Conservation (phyloP, 2,329 filamentous ascomycete genomes). For the Coniochaeta pulveracea region DNA sequence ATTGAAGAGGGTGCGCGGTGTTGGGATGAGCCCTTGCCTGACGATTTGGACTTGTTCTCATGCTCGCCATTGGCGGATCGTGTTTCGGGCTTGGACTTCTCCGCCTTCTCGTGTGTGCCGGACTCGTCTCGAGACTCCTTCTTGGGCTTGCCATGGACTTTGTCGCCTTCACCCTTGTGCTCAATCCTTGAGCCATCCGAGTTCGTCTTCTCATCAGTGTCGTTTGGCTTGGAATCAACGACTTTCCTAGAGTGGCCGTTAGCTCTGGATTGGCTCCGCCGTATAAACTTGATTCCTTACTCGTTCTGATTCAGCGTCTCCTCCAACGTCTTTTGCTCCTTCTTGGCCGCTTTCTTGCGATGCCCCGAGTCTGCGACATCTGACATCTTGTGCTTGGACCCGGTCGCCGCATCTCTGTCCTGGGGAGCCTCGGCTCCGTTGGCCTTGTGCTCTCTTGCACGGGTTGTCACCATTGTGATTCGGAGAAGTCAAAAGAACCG, state of each 20-base stretch:
- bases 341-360: slow-evolving; percentile 18
- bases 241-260: not conserved
- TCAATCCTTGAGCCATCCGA: not conserved
- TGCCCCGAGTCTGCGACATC: slow-evolving; percentile 26
- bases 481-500: too few species aligned
- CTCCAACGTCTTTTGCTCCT: slow-evolving; percentile 40
- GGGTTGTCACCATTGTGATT: not conserved
- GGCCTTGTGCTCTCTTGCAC: not conserved
- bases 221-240: not conserved
- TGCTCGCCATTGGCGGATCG: slow-evolving; percentile 6
- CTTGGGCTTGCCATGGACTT: not conserved
- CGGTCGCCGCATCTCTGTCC: slow-evolving; percentile 12
- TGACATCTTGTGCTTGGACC: slow-evolving; percentile 23
- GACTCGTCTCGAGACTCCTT: too few species aligned
- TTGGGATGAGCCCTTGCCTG: not conserved
- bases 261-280: not conserved
- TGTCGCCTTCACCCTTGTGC: not conserved
- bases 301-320: slow-evolving; percentile 24
- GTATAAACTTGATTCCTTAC: not conserved
- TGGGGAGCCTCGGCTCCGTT: not conserved
- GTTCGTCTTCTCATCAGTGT: not conserved
- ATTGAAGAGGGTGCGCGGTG: slow-evolving; percentile 38
- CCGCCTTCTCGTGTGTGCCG: too few species aligned
- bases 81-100: too few species aligned
- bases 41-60: slow-evolving; percentile 5